These are phyloP conservation scores for Psilocybe cubensis DNA, from an alignment of 768 basidiomycete species.

Conservation along the genomic window DNA sequence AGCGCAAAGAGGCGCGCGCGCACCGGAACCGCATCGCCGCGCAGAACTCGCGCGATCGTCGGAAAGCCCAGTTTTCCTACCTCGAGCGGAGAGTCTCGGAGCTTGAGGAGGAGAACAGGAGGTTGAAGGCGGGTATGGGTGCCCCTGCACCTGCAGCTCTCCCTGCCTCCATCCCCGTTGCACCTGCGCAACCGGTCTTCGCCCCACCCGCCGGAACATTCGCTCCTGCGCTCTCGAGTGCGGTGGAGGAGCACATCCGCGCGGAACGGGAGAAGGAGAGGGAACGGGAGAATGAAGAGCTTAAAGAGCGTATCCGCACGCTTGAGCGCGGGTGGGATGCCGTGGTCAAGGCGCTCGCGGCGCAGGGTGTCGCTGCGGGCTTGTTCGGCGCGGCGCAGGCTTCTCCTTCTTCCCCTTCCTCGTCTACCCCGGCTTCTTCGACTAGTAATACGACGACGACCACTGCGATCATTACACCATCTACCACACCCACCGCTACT, in stretches of 20 bases:
- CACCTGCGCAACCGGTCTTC: constrained; percentile 12
- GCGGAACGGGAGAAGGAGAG: constrained; percentile 49
- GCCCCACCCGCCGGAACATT: constrained; percentile 21
- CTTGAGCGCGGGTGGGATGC: constrained; percentile 85
- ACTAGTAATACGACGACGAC: too few relatives aligned
- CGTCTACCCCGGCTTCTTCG: too few relatives aligned
- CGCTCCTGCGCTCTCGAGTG: constrained; percentile 16
- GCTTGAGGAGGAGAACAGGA: constrained; percentile 84
- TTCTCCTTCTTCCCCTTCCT: too few relatives aligned
- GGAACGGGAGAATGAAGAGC: constrained; percentile 75
- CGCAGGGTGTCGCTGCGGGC: constrained; percentile 64
- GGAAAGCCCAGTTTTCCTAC: constrained; percentile 79
- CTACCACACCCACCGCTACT: constrained; percentile 25
- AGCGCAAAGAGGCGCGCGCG: constrained; percentile 85
- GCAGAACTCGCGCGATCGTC: constrained; percentile 89
- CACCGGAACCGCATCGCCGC: constrained; percentile 94
- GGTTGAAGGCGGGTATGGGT: constrained; percentile 53
- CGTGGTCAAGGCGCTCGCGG: constrained; percentile 73
- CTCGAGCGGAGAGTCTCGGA: constrained; percentile 71
- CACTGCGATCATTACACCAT: too few relatives aligned
- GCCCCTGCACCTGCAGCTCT: constrained; percentile 14
- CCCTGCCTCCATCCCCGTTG: constrained; percentile 20
- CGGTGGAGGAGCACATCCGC: constrained; percentile 34
- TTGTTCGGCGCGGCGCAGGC: constrained; percentile 30
- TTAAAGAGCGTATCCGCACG: constrained; percentile 75